Evolutionary conservation across 2,329 filamentous ascomycete genomes (phyloP), one percentile per base, ranked within the genome.

Genomic region (Aspergillus piperis): DNA sequence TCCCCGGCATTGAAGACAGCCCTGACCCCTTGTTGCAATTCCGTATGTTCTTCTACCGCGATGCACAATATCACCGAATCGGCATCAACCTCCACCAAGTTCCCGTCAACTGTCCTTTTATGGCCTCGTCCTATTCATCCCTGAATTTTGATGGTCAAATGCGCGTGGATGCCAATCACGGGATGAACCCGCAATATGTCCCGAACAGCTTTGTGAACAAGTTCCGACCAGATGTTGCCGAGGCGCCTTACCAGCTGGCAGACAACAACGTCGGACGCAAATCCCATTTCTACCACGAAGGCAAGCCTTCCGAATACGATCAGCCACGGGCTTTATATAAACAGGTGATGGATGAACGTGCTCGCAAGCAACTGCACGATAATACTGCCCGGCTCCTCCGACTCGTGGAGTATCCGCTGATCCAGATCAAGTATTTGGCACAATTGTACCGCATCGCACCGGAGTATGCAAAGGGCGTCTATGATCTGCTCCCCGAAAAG

Each of bases 211-310:
- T 82, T 66, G 70, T 74, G 8, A 70, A 82, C 71, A 82, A 83
- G 62, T 84, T 83, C 77, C 75, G 82, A 0, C 80, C 80, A 0
- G 82, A 84, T 60, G 72, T 73, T 1, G 82, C 81, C 1, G 82
- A 85, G 65, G 76, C 79, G 1, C 80, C 82, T 0, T 83, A 82
- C 66, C 71, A 74, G 25, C 80, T 84, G 11, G 74, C 74, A 25
- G 82, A 85, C 69, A 81, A 79, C 59, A 71, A 83, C 39, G 75
- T 83, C 44, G 79, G 77, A 61, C 78, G 82, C 53, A 83, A 84
- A 73, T 81, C 78, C 63, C 81, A 85, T 66, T 83, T 80, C 71
- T 83, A 78, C 75, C 82, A 84, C 64, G 82, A 85, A 66, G 83
- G 81, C 19, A 81, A 82, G 70, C 75, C 75, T 65, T 81, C 71